Evolutionary conservation across 1,284 basidiomycete species (phyloP).

Genomic region (Boletus subluridellus): DNA sequence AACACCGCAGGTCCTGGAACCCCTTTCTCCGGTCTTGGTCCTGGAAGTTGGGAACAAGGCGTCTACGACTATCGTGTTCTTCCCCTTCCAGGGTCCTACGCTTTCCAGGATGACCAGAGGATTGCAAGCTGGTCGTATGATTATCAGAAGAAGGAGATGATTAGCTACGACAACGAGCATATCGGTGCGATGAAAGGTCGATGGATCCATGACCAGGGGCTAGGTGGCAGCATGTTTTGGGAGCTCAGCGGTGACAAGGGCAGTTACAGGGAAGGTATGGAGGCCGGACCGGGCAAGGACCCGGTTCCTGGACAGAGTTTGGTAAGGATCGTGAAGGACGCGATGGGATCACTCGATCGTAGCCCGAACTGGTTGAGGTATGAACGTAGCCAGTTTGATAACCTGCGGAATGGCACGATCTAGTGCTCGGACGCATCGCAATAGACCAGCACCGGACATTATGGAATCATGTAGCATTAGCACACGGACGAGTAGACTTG

Average conservation of each 20-base stretch:
- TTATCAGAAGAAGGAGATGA: conserved; percentile 64
- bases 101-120: conserved; percentile 54
- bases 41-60: conserved; percentile 75
- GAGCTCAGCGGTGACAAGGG: conserved; percentile 81
- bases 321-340: conserved; percentile 64
- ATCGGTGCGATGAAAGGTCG: conserved; percentile 69
- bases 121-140: conserved; percentile 76
- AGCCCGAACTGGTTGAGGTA: conserved; percentile 71
- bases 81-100: conserved; percentile 64
- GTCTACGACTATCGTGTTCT: conserved; percentile 78
- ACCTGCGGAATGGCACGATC: conserved; percentile 58
- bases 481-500: background rate
- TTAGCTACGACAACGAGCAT: conserved; percentile 75
- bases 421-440: conserved; percentile 13
- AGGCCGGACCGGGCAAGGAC: conserved; percentile 63
- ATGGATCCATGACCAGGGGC: conserved; percentile 66
- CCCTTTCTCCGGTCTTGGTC: conserved; percentile 74
- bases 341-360: conserved; percentile 69
- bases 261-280: conserved; percentile 61
- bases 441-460: background rate
- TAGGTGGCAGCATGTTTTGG: conserved; percentile 86
- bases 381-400: conserved; percentile 70
- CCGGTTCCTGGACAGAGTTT: conserved; percentile 59
- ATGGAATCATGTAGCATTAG: conserved; percentile 1
- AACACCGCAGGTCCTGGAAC: conserved; percentile 80